Percentiles rank a stretch among this genome's conserved stretches.
These are phyloP conservation scores for Amanita phalloides DNA, from an alignment of 768 basidiomycete species.

Conservation along the genomic window DNA sequence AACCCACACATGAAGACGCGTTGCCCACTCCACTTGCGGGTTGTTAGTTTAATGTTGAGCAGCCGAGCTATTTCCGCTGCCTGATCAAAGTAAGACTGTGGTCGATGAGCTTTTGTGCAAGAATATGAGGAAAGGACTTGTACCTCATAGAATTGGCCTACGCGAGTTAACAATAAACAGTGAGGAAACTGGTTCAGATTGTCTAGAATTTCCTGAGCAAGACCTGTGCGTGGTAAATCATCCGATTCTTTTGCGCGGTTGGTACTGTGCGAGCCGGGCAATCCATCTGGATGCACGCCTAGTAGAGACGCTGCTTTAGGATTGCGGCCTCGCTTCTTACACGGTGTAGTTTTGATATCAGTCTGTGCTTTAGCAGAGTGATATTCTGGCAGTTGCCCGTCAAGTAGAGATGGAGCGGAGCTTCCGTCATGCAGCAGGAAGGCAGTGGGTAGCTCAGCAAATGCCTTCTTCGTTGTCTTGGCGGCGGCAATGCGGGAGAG, in stretches of 20 bases:
- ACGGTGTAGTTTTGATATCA: not conserved
- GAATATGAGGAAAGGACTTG: slow-evolving; percentile 5
- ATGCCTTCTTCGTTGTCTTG: slow-evolving; percentile 21
- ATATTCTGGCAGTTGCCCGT: slow-evolving; percentile 21
- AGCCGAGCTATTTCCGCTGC: slow-evolving; percentile 67
- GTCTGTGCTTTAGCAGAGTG: not conserved
- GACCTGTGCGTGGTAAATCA: slow-evolving; percentile 9
- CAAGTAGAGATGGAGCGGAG: slow-evolving; percentile 27
- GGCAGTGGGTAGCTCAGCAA: slow-evolving; percentile 44
- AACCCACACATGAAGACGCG: slow-evolving; percentile 86
- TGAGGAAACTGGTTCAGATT: slow-evolving; percentile 76
- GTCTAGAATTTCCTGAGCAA: slow-evolving; percentile 60
- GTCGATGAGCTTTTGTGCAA: slow-evolving; percentile 5
- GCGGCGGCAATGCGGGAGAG: not conserved
- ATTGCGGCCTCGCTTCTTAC: slow-evolving; percentile 1
- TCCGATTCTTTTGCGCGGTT: not conserved
- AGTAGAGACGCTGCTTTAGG: not conserved
- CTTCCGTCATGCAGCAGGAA: slow-evolving; percentile 33
- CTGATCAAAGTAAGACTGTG: slow-evolving; percentile 90
- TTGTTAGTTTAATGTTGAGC: slow-evolving; percentile 76
- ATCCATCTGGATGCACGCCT: not conserved
- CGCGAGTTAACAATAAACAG: slow-evolving; percentile 82
- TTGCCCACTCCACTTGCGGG: slow-evolving; percentile 60
- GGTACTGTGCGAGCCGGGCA: not conserved
- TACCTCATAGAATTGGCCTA: slow-evolving; percentile 95